Conservation (phyloP, 345 rosid genomes). For the Sisymbrium irio region DNA sequence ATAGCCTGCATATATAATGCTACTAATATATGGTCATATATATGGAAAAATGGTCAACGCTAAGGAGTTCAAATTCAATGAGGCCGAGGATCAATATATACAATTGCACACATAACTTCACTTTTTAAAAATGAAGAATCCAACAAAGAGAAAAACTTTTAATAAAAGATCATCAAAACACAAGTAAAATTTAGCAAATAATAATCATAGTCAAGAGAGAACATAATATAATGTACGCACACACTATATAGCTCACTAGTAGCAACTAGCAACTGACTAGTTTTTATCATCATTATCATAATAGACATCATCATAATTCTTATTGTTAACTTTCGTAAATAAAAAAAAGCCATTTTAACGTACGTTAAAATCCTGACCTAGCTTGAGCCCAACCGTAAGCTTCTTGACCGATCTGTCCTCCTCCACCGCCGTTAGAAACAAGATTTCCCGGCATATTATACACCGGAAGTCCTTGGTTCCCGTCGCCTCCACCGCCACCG, state of each 20-base stretch:
- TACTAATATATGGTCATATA: neutral
- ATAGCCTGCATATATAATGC: neutral
- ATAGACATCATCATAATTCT: conserved; percentile 26
- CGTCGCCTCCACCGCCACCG: conserved; percentile 48
- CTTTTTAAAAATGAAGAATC: neutral
- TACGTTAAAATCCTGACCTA: conserved; percentile 41
- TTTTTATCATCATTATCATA: conserved; percentile 20
- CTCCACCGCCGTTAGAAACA: conserved; percentile 50
- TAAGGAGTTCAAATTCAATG: neutral
- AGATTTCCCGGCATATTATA: conserved; percentile 67
- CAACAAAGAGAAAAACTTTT: neutral
- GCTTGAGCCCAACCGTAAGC: conserved; percentile 57
- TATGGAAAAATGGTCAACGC: neutral
- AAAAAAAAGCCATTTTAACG: conserved; percentile 7
- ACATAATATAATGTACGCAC: conserved; percentile 24
- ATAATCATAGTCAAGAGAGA: conserved; percentile 25
- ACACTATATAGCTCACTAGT: conserved; percentile 29
- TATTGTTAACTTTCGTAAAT: conserved; percentile 19
- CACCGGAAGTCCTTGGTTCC: conserved; percentile 45
- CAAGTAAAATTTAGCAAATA: conserved; percentile 23
- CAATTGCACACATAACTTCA: conserved; percentile 13
- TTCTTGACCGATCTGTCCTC: conserved; percentile 51
- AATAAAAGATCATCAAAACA: conserved; percentile 15
- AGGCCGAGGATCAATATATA: conserved; percentile 19
- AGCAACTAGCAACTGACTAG: conserved; percentile 17